A percentile compares a stretch with the other conserved stretches of the same genome.
These are phyloP conservation scores for Raphanus sativus DNA, from an alignment of 345 rosid species.

Conservation along the genomic window DNA sequence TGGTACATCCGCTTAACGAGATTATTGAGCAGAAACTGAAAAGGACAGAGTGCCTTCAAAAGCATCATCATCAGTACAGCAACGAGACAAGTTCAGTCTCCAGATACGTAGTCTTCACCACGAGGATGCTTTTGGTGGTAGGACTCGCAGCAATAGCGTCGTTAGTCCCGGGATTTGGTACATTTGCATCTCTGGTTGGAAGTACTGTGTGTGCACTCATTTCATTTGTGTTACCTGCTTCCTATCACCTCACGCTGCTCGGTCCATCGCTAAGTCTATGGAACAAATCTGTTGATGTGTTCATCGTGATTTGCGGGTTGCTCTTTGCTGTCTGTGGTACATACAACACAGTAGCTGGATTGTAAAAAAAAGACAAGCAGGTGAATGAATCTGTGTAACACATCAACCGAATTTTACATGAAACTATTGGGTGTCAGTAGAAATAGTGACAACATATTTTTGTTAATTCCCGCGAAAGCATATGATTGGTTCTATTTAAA, in stretches of 20 bases:
- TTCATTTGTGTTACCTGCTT: slow-evolving; percentile 81
- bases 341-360: slow-evolving; percentile 55
- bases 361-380: slow-evolving; percentile 20
- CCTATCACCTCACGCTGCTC: slow-evolving; percentile 66
- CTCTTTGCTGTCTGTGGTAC: slow-evolving; percentile 75
- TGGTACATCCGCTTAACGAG: slow-evolving; percentile 85
- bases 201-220: slow-evolving; percentile 75
- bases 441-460: neutral
- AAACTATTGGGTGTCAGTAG: slow-evolving; percentile 7
- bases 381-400: neutral
- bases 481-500: neutral
- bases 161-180: slow-evolving; percentile 71
- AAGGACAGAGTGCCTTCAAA: slow-evolving; percentile 47
- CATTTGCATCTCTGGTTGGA: slow-evolving; percentile 72
- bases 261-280: slow-evolving; percentile 60
- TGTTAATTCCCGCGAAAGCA: neutral
- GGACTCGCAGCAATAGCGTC: slow-evolving; percentile 66
- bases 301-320: slow-evolving; percentile 62
- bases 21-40: slow-evolving; percentile 74
- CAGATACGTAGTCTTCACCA: slow-evolving; percentile 39
- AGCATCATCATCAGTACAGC: slow-evolving; percentile 16
- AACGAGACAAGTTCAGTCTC: slow-evolving; percentile 43
- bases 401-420: neutral
- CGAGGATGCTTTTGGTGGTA: slow-evolving; percentile 57
- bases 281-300: slow-evolving; percentile 61